Evolutionary conservation across 2,329 filamentous ascomycete genomes (phyloP).

Genomic region (Colletotrichum musae): DNA sequence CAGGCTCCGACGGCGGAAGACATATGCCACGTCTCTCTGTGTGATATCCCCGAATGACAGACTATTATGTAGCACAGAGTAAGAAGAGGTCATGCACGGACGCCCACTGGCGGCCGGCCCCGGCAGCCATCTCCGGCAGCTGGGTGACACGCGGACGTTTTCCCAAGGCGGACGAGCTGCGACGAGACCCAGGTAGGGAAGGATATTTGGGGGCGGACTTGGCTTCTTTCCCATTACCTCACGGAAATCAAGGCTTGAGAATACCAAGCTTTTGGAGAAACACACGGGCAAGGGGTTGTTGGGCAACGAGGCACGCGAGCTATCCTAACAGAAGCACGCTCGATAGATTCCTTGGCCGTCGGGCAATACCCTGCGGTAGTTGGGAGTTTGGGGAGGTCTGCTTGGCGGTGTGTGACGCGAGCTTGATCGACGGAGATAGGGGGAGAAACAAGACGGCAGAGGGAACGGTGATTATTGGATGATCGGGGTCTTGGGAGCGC

Average conservation of each 20-base stretch:
- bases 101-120: neutral
- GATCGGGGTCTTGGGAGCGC: neutral
- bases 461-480: neutral
- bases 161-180: neutral
- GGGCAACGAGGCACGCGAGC: neutral
- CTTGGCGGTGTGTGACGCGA: slow-evolving; percentile 33
- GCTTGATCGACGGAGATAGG: slow-evolving; percentile 20
- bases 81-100: neutral
- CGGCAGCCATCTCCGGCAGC: slow-evolving; percentile 3
- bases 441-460: slow-evolving; percentile 3
- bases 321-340: neutral
- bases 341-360: neutral
- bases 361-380: slow-evolving; percentile 26
- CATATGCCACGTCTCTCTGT: neutral
- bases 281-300: neutral
- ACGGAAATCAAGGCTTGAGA: neutral
- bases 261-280: slow-evolving; percentile 32
- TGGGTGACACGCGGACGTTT: neutral
- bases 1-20: slow-evolving; percentile 6
- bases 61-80: too few species aligned
- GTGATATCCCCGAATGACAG: neutral
- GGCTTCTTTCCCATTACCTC: slow-evolving; percentile 3
- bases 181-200: neutral
- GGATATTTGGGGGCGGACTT: too few species aligned
- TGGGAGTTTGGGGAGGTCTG: slow-evolving; percentile 12